Percentiles rank a stretch among this genome's conserved stretches.
Evolutionary conservation across 2,329 filamentous ascomycete genomes (phyloP).

Genomic region (Diplodia sapinea): DNA sequence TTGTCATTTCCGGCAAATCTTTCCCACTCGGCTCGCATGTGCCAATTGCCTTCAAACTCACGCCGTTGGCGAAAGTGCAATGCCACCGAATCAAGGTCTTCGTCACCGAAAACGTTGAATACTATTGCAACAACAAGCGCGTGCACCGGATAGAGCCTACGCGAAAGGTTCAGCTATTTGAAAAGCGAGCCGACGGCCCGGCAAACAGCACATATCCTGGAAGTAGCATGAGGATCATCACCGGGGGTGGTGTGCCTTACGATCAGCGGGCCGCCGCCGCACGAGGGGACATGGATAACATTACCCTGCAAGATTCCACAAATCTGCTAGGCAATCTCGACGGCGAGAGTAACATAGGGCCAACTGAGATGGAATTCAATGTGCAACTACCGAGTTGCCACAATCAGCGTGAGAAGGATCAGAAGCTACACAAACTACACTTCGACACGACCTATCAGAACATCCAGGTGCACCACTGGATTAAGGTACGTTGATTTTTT

Average conservation of each 20-base stretch:
- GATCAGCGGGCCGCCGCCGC: slow-evolving; percentile 63
- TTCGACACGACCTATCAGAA: slow-evolving; percentile 94
- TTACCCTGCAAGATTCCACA: slow-evolving; percentile 60
- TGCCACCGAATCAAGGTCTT: slow-evolving; percentile 92
- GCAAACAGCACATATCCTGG: slow-evolving; percentile 74
- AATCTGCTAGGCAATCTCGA: slow-evolving; percentile 84
- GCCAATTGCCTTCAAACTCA: slow-evolving; percentile 92
- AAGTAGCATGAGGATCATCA: slow-evolving; percentile 76
- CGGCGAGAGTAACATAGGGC: slow-evolving; percentile 76
- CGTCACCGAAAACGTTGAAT: slow-evolving; percentile 88
- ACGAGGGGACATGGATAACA: slow-evolving; percentile 55
- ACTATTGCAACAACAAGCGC: slow-evolving; percentile 84
- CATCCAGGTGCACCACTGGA: slow-evolving; percentile 94
- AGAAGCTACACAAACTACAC: slow-evolving; percentile 70
- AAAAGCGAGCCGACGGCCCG: slow-evolving; percentile 82
- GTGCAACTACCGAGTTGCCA: slow-evolving; percentile 90
- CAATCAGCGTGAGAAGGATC: slow-evolving; percentile 77
- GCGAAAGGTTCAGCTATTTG: slow-evolving; percentile 83
- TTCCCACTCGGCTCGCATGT: slow-evolving; percentile 88
- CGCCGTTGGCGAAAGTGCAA: slow-evolving; percentile 89
- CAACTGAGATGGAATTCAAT: slow-evolving; percentile 93
- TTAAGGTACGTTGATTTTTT: slow-evolving; percentile 69
- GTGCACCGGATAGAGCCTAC: slow-evolving; percentile 85
- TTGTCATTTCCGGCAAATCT: slow-evolving; percentile 93
- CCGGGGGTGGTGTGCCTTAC: slow-evolving; percentile 79